Conservation (phyloP, 345 rosid species). For the Linum lewisii region DNA sequence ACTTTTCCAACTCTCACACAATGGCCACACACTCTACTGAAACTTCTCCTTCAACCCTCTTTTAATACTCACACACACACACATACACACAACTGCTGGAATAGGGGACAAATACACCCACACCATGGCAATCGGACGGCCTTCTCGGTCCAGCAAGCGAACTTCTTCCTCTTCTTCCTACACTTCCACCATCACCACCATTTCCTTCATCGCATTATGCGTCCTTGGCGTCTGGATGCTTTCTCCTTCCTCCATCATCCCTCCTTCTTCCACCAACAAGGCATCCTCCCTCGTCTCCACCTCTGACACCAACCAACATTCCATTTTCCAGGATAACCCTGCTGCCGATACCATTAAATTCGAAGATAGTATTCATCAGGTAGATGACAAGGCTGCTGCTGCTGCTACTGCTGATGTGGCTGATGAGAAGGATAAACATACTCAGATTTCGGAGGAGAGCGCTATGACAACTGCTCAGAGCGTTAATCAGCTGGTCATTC, state of each 20-base stretch:
- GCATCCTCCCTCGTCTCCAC: constrained; percentile 3
- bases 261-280: constrained; percentile 16
- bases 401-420: too few relatives aligned
- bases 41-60: constrained; percentile 20
- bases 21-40: constrained; percentile 25
- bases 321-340: constrained; percentile 62
- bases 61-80: constrained; percentile 7
- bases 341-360: constrained; percentile 76
- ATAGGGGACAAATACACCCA: background rate
- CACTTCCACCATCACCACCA: constrained; percentile 55
- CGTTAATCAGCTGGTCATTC: constrained; percentile 17
- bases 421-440: constrained; percentile 8
- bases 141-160: constrained; percentile 45
- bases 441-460: constrained; percentile 39
- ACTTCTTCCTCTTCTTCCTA: constrained; percentile 31
- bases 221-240: constrained; percentile 82
- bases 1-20: constrained; percentile 15
- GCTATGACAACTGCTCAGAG: constrained; percentile 15
- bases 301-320: constrained; percentile 22
- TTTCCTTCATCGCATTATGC: constrained; percentile 55
- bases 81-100: background rate
- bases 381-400: background rate
- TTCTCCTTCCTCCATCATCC: constrained; percentile 41
- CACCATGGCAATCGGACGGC: constrained; percentile 42
- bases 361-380: constrained; percentile 30